A percentile compares a stretch with the other conserved stretches of the same genome.
Conservation (phyloP, 306 rosid species). For the Alnus glutinosa region DNA sequence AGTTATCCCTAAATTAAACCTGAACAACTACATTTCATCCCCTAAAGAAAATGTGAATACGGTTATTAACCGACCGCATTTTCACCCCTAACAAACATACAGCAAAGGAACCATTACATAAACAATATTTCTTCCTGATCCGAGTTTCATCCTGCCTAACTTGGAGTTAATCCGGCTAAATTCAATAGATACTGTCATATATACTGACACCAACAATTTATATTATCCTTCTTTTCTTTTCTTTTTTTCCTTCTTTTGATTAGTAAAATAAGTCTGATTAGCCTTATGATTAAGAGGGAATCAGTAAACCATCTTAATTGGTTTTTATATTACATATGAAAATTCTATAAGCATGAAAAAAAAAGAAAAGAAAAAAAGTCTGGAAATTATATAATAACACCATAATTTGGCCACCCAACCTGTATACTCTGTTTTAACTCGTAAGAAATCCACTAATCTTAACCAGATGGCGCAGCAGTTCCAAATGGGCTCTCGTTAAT, state of each 20-base stretch:
- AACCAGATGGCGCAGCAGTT: neutral
- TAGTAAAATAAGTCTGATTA: neutral
- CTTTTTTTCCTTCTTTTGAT: neutral
- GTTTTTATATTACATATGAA: neutral
- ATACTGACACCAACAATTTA: too few relatives aligned
- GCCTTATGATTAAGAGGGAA: neutral
- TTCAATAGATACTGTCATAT: too few relatives aligned
- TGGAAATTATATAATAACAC: neutral
- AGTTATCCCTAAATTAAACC: neutral
- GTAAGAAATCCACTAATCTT: neutral
- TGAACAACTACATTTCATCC: neutral
- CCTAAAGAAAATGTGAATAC: too few relatives aligned
- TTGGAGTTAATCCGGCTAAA: too few relatives aligned
- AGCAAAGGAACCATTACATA: too few relatives aligned
- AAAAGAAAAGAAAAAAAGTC: neutral
- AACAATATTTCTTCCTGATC: too few relatives aligned
- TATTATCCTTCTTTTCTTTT: too few relatives aligned
- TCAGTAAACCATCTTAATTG: neutral
- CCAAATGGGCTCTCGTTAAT: slow-evolving; percentile 35
- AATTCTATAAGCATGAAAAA: neutral
- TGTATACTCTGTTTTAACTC: neutral
- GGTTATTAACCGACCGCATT: too few relatives aligned
- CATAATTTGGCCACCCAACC: neutral
- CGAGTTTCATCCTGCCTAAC: too few relatives aligned
- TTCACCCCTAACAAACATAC: too few relatives aligned